Evolutionary conservation across 2,329 filamentous ascomycete species (phyloP).

Genomic region (Iodosphaeria phyllophila): DNA sequence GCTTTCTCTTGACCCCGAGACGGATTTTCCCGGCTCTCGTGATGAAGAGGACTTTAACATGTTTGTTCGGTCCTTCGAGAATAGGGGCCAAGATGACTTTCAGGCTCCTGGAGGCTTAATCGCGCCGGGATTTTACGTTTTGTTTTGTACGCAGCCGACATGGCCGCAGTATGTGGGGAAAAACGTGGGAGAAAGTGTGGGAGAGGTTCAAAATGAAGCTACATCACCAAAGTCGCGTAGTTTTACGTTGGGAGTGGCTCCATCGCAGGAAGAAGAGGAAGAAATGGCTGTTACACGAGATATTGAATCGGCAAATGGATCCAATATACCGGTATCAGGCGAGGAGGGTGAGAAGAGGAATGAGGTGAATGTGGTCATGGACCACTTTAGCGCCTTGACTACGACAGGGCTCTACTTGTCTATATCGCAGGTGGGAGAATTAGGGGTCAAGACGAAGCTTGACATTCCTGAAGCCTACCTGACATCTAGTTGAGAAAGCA

Average conservation of each 20-base stretch:
- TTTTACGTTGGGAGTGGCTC: constrained; percentile 10
- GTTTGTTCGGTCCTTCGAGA: constrained; percentile 30
- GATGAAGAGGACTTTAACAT: constrained; percentile 32
- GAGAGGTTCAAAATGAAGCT: constrained; percentile 2
- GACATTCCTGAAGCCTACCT: constrained; percentile 10
- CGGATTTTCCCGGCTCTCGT: constrained; percentile 25
- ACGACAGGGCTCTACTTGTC: constrained; percentile 36
- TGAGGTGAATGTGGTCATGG: constrained; percentile 10
- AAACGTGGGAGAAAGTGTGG: constrained; percentile 4
- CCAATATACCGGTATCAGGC: constrained; percentile 3
- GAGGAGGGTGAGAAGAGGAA: constrained; percentile 6
- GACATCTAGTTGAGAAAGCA: neutral
- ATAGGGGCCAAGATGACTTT: constrained; percentile 8
- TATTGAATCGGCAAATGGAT: constrained; percentile 3
- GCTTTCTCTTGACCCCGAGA: constrained; percentile 58
- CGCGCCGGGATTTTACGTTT: constrained; percentile 42
- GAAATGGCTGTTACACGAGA: neutral
- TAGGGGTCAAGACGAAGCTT: constrained; percentile 11
- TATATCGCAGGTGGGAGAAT: too few relatives aligned
- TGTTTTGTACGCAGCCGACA: constrained; percentile 37
- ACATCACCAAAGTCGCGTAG: constrained; percentile 1
- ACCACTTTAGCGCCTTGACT: constrained; percentile 44
- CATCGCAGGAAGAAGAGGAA: neutral
- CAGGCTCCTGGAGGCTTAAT: constrained; percentile 34
- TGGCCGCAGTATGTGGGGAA: constrained; percentile 4